Evolutionary conservation across 2,329 filamentous ascomycete species (phyloP).

Genomic region (Polytolypa hystricis): DNA sequence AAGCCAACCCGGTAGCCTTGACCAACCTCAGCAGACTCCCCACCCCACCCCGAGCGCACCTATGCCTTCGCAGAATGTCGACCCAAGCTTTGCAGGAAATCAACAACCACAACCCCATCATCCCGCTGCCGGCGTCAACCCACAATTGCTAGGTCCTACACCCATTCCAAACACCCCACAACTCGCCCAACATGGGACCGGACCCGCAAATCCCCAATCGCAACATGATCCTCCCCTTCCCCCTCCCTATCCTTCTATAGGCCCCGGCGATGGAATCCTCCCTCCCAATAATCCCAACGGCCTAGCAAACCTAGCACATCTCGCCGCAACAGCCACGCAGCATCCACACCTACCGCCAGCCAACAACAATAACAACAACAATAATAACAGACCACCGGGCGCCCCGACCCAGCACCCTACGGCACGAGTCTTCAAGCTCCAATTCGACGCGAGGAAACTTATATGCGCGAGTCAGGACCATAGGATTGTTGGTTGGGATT

Average conservation of each 20-base stretch:
- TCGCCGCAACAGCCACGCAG: constrained; percentile 7
- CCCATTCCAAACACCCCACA: neutral
- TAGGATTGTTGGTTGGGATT: constrained; percentile 95
- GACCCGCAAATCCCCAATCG: constrained; percentile 5
- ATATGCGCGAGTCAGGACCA: constrained; percentile 89
- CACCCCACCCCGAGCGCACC: neutral
- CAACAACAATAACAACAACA: constrained; percentile 7
- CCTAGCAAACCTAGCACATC: too few relatives aligned
- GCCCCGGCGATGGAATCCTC: neutral
- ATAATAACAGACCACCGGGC: constrained; percentile 19
- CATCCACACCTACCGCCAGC: constrained; percentile 13
- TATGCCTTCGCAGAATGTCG: neutral
- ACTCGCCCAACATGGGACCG: neutral
- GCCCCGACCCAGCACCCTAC: constrained; percentile 27
- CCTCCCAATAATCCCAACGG: neutral
- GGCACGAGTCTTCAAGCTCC: constrained; percentile 81
- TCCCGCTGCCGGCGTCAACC: neutral
- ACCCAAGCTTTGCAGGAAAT: constrained; percentile 8
- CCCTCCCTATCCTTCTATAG: neutral
- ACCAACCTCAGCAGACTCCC: constrained; percentile 1
- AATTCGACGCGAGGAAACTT: constrained; percentile 87
- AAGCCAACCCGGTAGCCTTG: constrained; percentile 5
- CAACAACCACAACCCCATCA: constrained; percentile 22
- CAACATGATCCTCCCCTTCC: constrained; percentile 16
- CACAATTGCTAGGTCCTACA: neutral